These are phyloP conservation scores for Fusarium denticulatum DNA, from an alignment of 2,329 filamentous ascomycete species.

Conservation along the genomic window DNA sequence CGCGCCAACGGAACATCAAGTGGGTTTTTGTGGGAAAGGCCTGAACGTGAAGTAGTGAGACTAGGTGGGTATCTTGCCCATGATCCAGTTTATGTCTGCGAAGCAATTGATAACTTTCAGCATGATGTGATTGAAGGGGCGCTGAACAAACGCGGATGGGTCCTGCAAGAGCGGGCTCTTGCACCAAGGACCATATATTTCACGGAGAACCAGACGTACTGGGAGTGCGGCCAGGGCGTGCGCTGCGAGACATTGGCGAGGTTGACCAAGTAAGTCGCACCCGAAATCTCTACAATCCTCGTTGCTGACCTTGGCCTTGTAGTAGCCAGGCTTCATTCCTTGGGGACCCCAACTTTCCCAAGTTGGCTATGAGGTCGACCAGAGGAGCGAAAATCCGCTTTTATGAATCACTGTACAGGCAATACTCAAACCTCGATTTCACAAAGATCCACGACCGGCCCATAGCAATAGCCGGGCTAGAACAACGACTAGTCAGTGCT, in stretches of 20 bases:
- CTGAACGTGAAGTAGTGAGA: background rate
- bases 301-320: background rate
- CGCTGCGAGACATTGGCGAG: slow-evolving; percentile 24
- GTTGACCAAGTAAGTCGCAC: slow-evolving; percentile 28
- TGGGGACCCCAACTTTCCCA: slow-evolving; percentile 34
- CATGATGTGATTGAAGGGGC: slow-evolving; percentile 22
- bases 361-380: background rate
- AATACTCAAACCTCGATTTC: slow-evolving; percentile 28
- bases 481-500: slow-evolving; percentile 17
- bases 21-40: slow-evolving; percentile 7
- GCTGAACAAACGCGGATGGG: slow-evolving; percentile 12
- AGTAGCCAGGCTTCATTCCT: slow-evolving; percentile 27
- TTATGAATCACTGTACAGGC: slow-evolving; percentile 27
- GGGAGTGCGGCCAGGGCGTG: slow-evolving; percentile 30
- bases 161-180: slow-evolving; percentile 18
- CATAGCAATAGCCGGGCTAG: slow-evolving; percentile 31
- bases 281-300: rapidly evolving
- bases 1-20: slow-evolving; percentile 3
- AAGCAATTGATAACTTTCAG: slow-evolving; percentile 28
- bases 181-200: slow-evolving; percentile 33
- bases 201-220: slow-evolving; percentile 27
- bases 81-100: slow-evolving; percentile 8
- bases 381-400: slow-evolving; percentile 26
- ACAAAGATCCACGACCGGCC: slow-evolving; percentile 23
- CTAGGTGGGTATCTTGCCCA: background rate